Percentiles rank a stretch among this genome's conserved stretches.
phyloP scores from a whole-genome alignment of 225 moss, liverwort and hornwort species.

The Sphagnum contortum region DNA sequence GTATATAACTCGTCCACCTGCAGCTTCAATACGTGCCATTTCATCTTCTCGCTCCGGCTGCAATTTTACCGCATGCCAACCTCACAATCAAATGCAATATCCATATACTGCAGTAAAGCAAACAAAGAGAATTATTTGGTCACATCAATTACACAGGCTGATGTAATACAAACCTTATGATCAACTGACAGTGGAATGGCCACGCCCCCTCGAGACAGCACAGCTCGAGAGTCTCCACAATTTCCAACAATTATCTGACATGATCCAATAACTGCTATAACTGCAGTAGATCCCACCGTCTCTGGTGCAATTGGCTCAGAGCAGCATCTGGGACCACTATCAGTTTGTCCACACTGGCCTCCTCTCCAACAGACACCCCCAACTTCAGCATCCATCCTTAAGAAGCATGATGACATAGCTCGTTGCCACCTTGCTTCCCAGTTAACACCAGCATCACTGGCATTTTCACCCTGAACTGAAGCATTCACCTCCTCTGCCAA shows the following conservation, averaged over 20 bases:
- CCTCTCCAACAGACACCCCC: conserved; percentile 63
- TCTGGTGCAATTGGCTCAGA: conserved; percentile 86
- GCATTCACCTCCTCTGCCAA: conserved; percentile 67
- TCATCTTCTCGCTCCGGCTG: conserved; percentile 98
- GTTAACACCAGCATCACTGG: conserved; percentile 7
- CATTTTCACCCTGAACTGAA: conserved; percentile 16
- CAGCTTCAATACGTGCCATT: conserved; percentile 85
- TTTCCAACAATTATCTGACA: conserved; percentile 79
- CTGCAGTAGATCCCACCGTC: conserved; percentile 87
- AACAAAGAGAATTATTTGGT: too few relatives aligned
- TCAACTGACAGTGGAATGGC: conserved; percentile 87
- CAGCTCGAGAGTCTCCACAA: conserved; percentile 95
- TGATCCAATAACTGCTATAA: conserved; percentile 70
- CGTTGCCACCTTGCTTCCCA: conserved; percentile 52
- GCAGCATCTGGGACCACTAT: conserved; percentile 37
- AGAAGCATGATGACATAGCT: conserved; percentile 71
- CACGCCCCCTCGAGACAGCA: conserved; percentile 78
- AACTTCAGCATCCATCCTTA: conserved; percentile 85
- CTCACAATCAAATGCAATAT: too few relatives aligned
- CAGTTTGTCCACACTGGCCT: conserved; percentile 34
- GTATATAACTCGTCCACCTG: conserved; percentile 89
- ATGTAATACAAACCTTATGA: conserved; percentile 53
- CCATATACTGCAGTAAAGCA: too few relatives aligned
- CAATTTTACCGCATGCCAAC: neutral
- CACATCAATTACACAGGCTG: too few relatives aligned